Evolutionary conservation across 2,329 filamentous ascomycete genomes (phyloP).

Genomic region (Paramyrothecium sp.): DNA sequence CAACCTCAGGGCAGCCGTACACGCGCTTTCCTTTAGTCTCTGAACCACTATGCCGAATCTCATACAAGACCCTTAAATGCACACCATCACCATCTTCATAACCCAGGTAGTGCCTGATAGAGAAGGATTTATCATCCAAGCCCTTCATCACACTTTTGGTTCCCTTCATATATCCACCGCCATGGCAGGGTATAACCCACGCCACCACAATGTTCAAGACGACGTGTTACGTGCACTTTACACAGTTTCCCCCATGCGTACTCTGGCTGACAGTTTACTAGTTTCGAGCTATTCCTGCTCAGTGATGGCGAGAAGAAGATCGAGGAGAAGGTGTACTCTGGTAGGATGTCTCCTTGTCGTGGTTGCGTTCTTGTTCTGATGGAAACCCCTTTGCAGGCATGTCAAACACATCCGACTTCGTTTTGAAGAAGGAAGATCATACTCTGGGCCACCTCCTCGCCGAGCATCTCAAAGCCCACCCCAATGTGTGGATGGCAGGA

Average conservation of each 20-base stretch:
- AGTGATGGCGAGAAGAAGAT: slow-evolving; percentile 90
- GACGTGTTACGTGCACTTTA: slow-evolving; percentile 26
- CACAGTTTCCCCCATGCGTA: neutral
- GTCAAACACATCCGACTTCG: slow-evolving; percentile 92
- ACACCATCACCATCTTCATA: no score
- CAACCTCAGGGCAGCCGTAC: no score
- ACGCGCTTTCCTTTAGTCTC: no score
- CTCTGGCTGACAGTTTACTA: slow-evolving; percentile 35
- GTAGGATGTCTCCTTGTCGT: slow-evolving; percentile 51
- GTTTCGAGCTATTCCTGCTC: slow-evolving; percentile 92
- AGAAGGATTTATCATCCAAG: neutral
- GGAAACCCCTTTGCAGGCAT: slow-evolving; percentile 53
- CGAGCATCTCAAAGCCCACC: slow-evolving; percentile 79
- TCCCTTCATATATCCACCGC: slow-evolving; percentile 4
- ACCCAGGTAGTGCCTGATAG: no score
- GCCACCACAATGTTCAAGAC: slow-evolving; percentile 37
- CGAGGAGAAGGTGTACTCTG: slow-evolving; percentile 81
- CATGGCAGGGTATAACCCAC: slow-evolving; percentile 36
- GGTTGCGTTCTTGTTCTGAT: neutral
- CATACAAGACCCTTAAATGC: no score
- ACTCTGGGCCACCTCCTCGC: slow-evolving; percentile 89
- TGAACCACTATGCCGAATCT: no score
- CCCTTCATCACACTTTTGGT: neutral
- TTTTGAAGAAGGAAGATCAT: slow-evolving; percentile 95
- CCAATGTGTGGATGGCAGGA: slow-evolving; percentile 83